Conservation (phyloP, 495 filamentous ascomycete species). For the Letharia lupina region DNA sequence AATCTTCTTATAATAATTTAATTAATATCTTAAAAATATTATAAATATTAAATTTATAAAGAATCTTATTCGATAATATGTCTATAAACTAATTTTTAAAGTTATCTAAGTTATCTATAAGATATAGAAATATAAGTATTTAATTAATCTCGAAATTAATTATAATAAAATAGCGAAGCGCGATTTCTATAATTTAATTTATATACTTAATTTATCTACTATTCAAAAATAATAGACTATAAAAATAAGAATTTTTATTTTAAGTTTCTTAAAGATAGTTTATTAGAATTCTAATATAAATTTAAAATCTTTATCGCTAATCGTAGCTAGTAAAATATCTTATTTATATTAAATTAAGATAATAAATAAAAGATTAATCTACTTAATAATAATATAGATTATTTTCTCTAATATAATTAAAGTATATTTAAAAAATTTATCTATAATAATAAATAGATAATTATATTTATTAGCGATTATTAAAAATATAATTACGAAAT, state of each 20-base stretch:
- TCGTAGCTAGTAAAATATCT: background rate
- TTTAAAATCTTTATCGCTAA: background rate
- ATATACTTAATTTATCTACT: background rate
- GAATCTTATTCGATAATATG: background rate
- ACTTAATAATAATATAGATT: background rate
- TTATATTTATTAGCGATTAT: background rate
- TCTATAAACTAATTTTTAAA: slow-evolving; percentile 4
- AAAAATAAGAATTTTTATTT: background rate
- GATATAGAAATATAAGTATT: slow-evolving; percentile 3
- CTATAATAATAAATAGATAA: background rate
- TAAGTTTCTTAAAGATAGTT: background rate
- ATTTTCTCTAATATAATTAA: background rate
- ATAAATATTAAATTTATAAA: background rate
- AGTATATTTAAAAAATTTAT: background rate
- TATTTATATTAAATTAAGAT: background rate
- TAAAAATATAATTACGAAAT: background rate
- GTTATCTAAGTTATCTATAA: background rate
- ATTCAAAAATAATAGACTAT: background rate
- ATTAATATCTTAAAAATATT: background rate
- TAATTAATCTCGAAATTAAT: background rate
- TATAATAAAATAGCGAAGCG: background rate
- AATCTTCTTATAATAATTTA: background rate
- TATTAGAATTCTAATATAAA: background rate
- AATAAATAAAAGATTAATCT: background rate
- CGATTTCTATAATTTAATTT: background rate